Evolutionary conservation across 2,329 filamentous ascomycete genomes (phyloP), one percentile per base, ranked within the genome.

Genomic region (Colletotrichum lini): DNA sequence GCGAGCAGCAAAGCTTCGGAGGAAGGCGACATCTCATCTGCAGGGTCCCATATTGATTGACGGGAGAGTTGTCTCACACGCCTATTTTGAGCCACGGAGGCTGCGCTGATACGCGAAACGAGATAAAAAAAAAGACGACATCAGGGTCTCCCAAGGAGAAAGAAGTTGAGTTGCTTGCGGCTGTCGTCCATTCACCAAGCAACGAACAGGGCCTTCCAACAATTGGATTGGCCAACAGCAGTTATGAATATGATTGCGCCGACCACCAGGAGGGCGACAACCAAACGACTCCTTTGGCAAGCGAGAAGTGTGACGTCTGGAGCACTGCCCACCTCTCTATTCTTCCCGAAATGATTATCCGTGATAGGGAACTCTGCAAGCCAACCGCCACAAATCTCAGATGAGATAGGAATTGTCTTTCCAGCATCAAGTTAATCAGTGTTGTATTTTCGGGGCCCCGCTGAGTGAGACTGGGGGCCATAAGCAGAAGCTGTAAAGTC

Each of bases 201-300:
- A 50, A 21, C 35, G 26, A 61, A 16, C 30, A 26, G 9, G 26
- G 30, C 30, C 30, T 56, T 8, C 23, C 13, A 21, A 26, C 21
- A 21, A 9, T 26, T 50, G 38, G 47, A 13, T 61, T 61, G 35
- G 26, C 47, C 8, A 52, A 10, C 35, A 8, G 47, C n/a, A 60
- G 40, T 40, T 40, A 15, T 8, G 18, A 35, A 40, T 15, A 23
- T 52, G 57, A 47, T 49, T 21, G 47, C 16, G 42, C 45, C 52
- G 54, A 47, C 21, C 61, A 69, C 16, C n/a, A 21, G 16, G 2
- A 40, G n/a, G 35, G 53, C 53, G 21, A 7, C 44, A 23, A 30
- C 67, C 64, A 62, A 67, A 67, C 67, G 50, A 67, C 53, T 61
- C 42, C 30, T 57, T 70, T 58, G 56, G 67, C 50, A 50, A 50